A percentile compares a stretch with the other conserved stretches of the same genome.
Conservation (phyloP, 306 rosid genomes). For the Lupinus albus region DNA sequence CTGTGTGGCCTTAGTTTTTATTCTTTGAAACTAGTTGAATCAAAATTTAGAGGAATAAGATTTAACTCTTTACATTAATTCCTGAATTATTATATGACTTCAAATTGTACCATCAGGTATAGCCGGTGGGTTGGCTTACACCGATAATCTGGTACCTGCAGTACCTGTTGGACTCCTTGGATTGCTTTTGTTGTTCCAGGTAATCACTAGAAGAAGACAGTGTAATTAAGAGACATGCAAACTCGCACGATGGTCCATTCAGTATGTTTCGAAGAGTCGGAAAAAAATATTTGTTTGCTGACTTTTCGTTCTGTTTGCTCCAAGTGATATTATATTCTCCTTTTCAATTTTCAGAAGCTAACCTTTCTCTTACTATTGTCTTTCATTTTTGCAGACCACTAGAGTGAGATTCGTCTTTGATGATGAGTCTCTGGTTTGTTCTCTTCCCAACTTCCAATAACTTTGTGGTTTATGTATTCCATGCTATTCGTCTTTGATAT, state of each 20-base stretch:
- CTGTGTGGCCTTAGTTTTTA: conserved; percentile 23
- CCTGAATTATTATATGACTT: conserved; percentile 22
- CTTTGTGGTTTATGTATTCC: conserved; percentile 5
- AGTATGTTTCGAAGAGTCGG: background rate
- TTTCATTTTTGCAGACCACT: conserved; percentile 63
- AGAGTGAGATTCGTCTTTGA: conserved; percentile 90
- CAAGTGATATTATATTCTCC: background rate
- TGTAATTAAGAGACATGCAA: conserved; percentile 19
- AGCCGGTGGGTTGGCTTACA: conserved; percentile 81
- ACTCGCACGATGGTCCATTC: conserved; percentile 9
- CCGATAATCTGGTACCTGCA: conserved; percentile 76
- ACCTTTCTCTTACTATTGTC: conserved; percentile 23
- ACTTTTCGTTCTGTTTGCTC: background rate
- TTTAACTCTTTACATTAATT: background rate
- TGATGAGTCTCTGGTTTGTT: conserved; percentile 82
- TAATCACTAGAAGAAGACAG: conserved; percentile 36
- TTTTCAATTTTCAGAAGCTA: conserved; percentile 37
- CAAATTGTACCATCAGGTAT: conserved; percentile 57
- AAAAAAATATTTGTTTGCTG: background rate
- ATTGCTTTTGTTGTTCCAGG: conserved; percentile 88
- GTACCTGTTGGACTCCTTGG: conserved; percentile 88
- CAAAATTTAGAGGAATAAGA: conserved; percentile 11
- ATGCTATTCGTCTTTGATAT: background rate
- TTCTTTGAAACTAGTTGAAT: conserved; percentile 22
- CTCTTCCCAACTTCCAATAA: conserved; percentile 40